A percentile compares a stretch with the other conserved stretches of the same genome.
These are phyloP conservation scores for Fusarium veterinarium DNA, from an alignment of 2,329 filamentous ascomycete species.

Conservation along the genomic window DNA sequence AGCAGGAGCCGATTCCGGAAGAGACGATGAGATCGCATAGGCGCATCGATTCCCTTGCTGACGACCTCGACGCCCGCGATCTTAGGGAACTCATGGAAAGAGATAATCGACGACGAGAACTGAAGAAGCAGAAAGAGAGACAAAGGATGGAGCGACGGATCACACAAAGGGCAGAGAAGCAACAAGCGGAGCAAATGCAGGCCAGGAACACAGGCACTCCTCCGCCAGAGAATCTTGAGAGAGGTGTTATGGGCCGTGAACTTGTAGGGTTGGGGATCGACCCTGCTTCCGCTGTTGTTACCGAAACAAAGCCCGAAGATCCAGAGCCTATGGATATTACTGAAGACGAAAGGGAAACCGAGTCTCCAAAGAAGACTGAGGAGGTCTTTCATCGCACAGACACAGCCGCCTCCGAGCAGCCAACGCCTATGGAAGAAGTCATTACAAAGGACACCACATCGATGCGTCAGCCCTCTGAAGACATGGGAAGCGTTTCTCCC, in stretches of 20 bases:
- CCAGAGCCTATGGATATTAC: slow-evolving; percentile 42
- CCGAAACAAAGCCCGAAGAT: slow-evolving; percentile 61
- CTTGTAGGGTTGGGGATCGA: slow-evolving; percentile 67
- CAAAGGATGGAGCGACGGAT: slow-evolving; percentile 74
- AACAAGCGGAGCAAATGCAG: slow-evolving; percentile 67
- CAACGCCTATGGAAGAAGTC: slow-evolving; percentile 39
- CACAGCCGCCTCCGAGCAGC: slow-evolving; percentile 39
- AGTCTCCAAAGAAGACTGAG: slow-evolving; percentile 39
- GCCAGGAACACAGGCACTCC: slow-evolving; percentile 63
- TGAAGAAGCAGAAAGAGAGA: slow-evolving; percentile 75
- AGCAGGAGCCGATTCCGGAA: slow-evolving; percentile 67
- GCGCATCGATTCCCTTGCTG: slow-evolving; percentile 77
- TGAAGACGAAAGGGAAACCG: slow-evolving; percentile 31
- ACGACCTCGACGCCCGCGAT: slow-evolving; percentile 86
- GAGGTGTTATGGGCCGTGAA: slow-evolving; percentile 70
- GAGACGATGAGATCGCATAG: slow-evolving; percentile 70
- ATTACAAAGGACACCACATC: slow-evolving; percentile 38
- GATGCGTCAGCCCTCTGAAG: slow-evolving; percentile 37
- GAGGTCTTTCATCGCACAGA: slow-evolving; percentile 49
- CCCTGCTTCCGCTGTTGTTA: slow-evolving; percentile 65
- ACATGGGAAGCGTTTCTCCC: slow-evolving; percentile 39
- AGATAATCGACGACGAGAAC: slow-evolving; percentile 82
- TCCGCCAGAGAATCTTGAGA: slow-evolving; percentile 67
- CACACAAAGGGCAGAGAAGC: slow-evolving; percentile 74
- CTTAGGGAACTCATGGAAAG: slow-evolving; percentile 90